phyloP scores from a whole-genome alignment of 345 rosid genomes.

The Rhodamnia argentea region DNA sequence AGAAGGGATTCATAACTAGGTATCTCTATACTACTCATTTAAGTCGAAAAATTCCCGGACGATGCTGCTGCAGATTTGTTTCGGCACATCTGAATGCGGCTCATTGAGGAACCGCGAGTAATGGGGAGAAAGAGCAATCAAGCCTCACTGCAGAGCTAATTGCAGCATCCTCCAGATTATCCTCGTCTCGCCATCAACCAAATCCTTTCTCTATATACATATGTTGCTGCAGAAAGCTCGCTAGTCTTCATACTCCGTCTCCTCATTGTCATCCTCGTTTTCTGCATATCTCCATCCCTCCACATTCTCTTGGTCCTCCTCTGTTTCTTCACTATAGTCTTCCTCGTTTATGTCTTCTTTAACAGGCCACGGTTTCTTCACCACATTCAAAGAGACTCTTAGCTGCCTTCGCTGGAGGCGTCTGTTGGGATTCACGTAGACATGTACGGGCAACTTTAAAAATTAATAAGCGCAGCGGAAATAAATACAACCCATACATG shows the following conservation, averaged over 20 bases:
- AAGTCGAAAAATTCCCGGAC: not conserved
- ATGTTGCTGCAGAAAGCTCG: not conserved
- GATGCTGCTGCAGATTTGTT: not conserved
- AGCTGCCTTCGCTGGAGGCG: slow-evolving; percentile 50
- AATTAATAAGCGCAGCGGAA: no score
- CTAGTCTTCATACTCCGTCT: slow-evolving; percentile 89
- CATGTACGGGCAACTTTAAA: no score
- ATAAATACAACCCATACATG: no score
- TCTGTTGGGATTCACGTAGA: no score
- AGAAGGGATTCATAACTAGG: not conserved
- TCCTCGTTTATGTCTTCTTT: slow-evolving; percentile 55
- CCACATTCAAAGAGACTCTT: slow-evolving; percentile 28
- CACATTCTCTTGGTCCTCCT: slow-evolving; percentile 71
- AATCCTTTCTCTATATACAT: not conserved
- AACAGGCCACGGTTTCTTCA: slow-evolving; percentile 51
- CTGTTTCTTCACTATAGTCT: slow-evolving; percentile 87
- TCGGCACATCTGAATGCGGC: not conserved
- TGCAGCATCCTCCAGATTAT: not conserved
- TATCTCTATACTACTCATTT: fast-evolving
- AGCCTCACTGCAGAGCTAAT: not conserved
- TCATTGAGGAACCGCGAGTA: not conserved
- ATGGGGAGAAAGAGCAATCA: not conserved
- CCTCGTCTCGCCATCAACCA: not conserved
- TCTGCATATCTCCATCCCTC: slow-evolving; percentile 78
- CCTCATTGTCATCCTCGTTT: slow-evolving; percentile 81